Base-by-base conservation (phyloP, 2,329 filamentous ascomycete species). In the Chrysosphaeria jannelii region DNA sequence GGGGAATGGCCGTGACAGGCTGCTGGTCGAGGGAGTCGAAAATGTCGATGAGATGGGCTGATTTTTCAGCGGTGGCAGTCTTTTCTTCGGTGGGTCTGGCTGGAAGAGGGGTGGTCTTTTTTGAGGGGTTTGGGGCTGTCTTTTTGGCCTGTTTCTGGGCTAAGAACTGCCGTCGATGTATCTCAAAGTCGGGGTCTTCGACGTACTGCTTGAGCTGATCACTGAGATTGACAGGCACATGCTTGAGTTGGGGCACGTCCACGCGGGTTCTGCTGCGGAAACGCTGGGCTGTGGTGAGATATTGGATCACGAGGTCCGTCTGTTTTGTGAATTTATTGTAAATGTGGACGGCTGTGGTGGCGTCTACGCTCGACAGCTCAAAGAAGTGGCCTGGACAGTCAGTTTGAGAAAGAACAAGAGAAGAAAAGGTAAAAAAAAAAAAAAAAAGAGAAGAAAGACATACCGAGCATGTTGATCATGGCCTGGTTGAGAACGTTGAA, bases 401-500 rank as follows among this genome's bases (percentile, higher is more conserved):
- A 23, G 16, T 7, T 18, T 7, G n/a, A 6, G 10, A 14, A 22
- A n/a, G 4, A 6, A 4, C 2, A 2, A 5, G 5, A 8, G 14
- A 14, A 5, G n/a, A 4, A 8, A 10, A n/a, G 16, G n/a, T 18
- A 18, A 18, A 6, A 11, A 14, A 22, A n/a, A 4, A 6, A 4
- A 2, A 2, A 5, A 5, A 8, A 19, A 14, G 4, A 10, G 4
- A 8, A 10, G 3, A n/a, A 8, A 9, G 10, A 38, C 62, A 32
- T 51, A 88, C 81, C 76, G 27, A 97, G 51, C 28, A 97, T 76
- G 43, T 89, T 91, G 46, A 97, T 97, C 39, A 90, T 74, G 23
- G 75, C 85, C 45, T 91, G 78, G 39, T 97, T 97, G 47, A 91
- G 69, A 22, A 85, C 75, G 37, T 89, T 78, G 48, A 90, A 97